These are phyloP conservation scores for Coemansia sp. DNA, from an alignment of 192 early-diverging fungal species.

Conservation along the genomic window DNA sequence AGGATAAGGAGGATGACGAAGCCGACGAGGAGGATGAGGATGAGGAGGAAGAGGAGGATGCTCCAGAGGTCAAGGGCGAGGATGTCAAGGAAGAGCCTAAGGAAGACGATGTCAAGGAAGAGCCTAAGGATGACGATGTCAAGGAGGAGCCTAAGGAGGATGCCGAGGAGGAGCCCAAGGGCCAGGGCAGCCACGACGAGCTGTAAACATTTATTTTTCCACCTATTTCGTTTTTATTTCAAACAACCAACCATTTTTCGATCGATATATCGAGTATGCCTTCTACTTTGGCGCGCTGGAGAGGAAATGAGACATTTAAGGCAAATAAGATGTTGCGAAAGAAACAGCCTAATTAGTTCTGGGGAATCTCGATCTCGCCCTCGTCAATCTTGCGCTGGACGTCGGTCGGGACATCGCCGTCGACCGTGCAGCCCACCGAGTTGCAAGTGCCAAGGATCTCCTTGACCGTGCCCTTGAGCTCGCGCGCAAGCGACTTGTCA, in stretches of 20 bases:
- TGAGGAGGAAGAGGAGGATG: conserved; percentile 10
- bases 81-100: not conserved
- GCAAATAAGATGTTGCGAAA: not conserved
- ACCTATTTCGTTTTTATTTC: not conserved
- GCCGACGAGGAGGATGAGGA: conserved; percentile 29
- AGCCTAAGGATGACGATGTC: not conserved
- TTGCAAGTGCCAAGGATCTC: conserved; percentile 10
- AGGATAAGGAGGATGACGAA: conserved; percentile 31
- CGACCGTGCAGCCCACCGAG: conserved; percentile 56
- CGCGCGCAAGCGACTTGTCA: conserved; percentile 91
- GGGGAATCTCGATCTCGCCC: conserved; percentile 77
- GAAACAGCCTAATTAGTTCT: conserved; percentile 41
- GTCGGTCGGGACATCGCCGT: conserved; percentile 90
- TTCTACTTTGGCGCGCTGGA: too few species aligned
- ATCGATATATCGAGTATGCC: too few species aligned
- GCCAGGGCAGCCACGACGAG: conserved; percentile 7
- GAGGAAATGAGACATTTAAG: not conserved
- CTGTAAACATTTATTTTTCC: not conserved
- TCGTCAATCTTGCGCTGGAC: conserved; percentile 80
- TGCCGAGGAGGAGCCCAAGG: not conserved
- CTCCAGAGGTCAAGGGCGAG: not conserved
- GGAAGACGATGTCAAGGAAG: not conserved
- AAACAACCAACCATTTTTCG: not conserved
- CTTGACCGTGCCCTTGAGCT: conserved; percentile 92
- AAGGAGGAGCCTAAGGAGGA: not conserved